A percentile compares a stretch with the other conserved stretches of the same genome.
Conservation (phyloP, 1,284 basidiomycete genomes). For the Flammula alnicola region DNA sequence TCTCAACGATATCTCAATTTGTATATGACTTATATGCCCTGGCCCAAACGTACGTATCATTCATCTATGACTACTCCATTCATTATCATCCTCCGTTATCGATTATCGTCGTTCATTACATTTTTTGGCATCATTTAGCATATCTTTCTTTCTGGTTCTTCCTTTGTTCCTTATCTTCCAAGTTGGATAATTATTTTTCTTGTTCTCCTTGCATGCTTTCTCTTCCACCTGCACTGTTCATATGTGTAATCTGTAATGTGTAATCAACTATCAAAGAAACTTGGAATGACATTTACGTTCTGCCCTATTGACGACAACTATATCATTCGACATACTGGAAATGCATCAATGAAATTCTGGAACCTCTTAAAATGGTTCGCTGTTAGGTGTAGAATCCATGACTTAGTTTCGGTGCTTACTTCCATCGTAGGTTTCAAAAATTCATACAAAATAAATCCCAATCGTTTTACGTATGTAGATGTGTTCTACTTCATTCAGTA, state of each 20-base stretch:
- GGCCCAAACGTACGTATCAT: constrained; percentile 1
- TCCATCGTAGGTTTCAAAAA: too few relatives aligned
- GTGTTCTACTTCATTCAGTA: too few relatives aligned
- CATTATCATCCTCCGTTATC: background rate
- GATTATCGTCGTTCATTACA: background rate
- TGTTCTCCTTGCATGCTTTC: background rate
- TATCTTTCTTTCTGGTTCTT: background rate
- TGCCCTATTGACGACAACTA: background rate
- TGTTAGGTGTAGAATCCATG: too few relatives aligned
- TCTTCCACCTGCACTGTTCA: background rate
- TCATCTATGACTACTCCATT: background rate
- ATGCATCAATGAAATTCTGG: too few relatives aligned
- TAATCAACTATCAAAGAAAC: background rate
- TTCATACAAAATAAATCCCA: too few relatives aligned
- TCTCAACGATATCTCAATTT: too few relatives aligned
- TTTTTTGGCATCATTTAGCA: background rate
- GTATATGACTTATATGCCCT: too few relatives aligned
- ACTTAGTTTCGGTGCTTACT: too few relatives aligned
- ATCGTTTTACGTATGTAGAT: too few relatives aligned
- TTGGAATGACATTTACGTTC: background rate
- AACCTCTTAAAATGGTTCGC: too few relatives aligned
- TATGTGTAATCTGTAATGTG: background rate
- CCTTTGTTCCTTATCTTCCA: too few relatives aligned
- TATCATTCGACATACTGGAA: background rate
- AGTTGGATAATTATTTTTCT: too few relatives aligned